Evolutionary conservation across 306 rosid genomes (phyloP).

Genomic region (Casuarina cunninghamiana): DNA sequence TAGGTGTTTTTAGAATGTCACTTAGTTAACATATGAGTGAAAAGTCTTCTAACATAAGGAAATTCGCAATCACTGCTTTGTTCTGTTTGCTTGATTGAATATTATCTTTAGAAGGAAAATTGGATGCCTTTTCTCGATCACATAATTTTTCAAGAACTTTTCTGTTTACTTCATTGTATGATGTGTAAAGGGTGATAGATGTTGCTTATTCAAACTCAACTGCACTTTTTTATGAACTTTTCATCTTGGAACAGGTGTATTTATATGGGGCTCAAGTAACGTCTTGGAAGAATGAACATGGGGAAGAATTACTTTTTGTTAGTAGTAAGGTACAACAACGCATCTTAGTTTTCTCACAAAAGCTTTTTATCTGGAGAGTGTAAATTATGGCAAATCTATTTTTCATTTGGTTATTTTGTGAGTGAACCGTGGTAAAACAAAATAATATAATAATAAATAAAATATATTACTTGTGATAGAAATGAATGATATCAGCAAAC

Average conservation of each 20-base stretch:
- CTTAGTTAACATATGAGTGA: not conserved
- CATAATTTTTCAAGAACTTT: not conserved
- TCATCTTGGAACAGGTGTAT: conserved; percentile 47
- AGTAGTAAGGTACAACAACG: conserved; percentile 58
- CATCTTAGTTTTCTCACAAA: not conserved
- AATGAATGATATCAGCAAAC: not conserved
- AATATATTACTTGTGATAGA: too few relatives aligned
- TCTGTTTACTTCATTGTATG: not conserved
- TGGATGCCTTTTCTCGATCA: not conserved
- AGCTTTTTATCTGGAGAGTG: not conserved
- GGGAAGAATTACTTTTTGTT: conserved; percentile 71
- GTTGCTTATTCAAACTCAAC: not conserved
- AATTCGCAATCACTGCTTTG: too few relatives aligned
- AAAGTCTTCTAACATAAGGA: not conserved
- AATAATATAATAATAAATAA: too few relatives aligned
- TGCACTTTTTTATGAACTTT: not conserved
- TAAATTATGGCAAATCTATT: not conserved
- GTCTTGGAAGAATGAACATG: conserved; percentile 73
- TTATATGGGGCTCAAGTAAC: conserved; percentile 75
- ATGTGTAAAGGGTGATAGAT: not conserved
- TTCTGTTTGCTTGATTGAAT: too few relatives aligned
- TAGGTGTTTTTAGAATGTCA: not conserved
- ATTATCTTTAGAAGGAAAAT: not conserved
- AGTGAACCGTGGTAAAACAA: not conserved
- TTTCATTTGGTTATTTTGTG: not conserved